Evolutionary conservation across 768 basidiomycete species (phyloP).

Genomic region (Filobasidium floriforme): DNA sequence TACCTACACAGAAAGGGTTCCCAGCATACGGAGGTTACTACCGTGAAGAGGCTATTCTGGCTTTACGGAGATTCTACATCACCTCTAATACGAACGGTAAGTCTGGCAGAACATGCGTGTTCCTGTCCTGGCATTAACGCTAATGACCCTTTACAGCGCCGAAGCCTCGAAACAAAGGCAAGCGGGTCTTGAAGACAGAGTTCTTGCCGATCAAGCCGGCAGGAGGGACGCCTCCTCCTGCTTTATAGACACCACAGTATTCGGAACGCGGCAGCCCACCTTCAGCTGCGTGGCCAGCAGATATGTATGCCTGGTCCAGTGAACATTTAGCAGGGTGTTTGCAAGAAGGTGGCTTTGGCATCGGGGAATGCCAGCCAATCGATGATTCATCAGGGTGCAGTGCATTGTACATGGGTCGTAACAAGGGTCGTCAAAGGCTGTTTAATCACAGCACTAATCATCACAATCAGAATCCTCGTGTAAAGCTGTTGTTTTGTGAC

Average conservation of each 20-base stretch:
- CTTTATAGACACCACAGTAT: background rate
- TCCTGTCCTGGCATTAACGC: constrained; percentile 1
- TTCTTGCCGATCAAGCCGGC: constrained; percentile 47
- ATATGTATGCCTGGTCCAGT: too few species aligned
- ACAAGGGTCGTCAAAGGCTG: constrained; percentile 5
- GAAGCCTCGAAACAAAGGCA: constrained; percentile 74
- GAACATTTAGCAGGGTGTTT: too few species aligned
- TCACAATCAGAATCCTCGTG: background rate
- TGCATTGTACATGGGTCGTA: constrained; percentile 1
- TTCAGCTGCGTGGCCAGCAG: too few species aligned
- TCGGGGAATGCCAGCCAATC: too few species aligned
- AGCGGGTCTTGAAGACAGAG: constrained; percentile 75
- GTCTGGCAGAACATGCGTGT: constrained; percentile 29
- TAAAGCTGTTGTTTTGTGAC: background rate
- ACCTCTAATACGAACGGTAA: constrained; percentile 86
- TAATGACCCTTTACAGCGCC: constrained; percentile 57
- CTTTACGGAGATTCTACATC: constrained; percentile 78
- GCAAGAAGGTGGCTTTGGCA: too few species aligned
- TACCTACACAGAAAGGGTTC: constrained; percentile 59
- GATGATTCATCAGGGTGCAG: background rate
- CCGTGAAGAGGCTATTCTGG: constrained; percentile 77
- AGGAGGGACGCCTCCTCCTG: background rate
- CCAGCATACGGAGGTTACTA: constrained; percentile 65
- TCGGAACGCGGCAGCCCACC: background rate
- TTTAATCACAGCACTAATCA: too few species aligned